phyloP scores from a whole-genome alignment of 78 protist genomes.

The Dictyostelium intermedium region DNA sequence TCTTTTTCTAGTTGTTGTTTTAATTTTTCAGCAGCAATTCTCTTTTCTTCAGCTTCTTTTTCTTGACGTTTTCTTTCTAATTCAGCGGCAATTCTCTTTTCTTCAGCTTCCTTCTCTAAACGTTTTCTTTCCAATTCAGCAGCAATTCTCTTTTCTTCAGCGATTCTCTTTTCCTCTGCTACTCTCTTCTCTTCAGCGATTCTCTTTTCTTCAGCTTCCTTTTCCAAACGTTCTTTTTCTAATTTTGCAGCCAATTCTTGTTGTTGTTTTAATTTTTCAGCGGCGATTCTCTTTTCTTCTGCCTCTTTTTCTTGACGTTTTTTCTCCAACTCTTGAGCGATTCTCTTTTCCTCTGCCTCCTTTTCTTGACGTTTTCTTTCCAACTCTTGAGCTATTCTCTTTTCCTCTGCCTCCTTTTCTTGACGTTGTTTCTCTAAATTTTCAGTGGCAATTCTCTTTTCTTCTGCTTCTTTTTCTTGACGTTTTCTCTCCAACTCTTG shows the following conservation, averaged over 20 bases:
- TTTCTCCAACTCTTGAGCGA: not conserved
- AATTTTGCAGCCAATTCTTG: not conserved
- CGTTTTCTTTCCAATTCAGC: not conserved
- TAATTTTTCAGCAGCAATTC: not conserved
- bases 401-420: not conserved
- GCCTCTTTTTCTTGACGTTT: not conserved
- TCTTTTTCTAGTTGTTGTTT: not conserved
- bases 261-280: not conserved
- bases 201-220: not conserved
- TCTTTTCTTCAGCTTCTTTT: not conserved
- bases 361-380: slow-evolving; percentile 5
- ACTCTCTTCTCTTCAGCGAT: not conserved
- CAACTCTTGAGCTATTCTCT: not conserved
- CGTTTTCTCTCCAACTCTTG: not conserved
- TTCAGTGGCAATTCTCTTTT: not conserved
- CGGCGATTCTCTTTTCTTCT: slow-evolving; percentile 5
- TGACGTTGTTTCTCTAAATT: not conserved
- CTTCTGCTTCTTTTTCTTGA: not conserved
- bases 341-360: not conserved
- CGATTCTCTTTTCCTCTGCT: not conserved
- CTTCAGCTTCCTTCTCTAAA: not conserved
- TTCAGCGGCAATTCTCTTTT: slow-evolving; percentile 20
- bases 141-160: not conserved
- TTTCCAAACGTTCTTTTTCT: not conserved
- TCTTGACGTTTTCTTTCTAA: not conserved